Percentiles rank a stretch among this genome's conserved stretches.
These are phyloP conservation scores for Prunus padus DNA, from an alignment of 306 rosid species.

Conservation along the genomic window DNA sequence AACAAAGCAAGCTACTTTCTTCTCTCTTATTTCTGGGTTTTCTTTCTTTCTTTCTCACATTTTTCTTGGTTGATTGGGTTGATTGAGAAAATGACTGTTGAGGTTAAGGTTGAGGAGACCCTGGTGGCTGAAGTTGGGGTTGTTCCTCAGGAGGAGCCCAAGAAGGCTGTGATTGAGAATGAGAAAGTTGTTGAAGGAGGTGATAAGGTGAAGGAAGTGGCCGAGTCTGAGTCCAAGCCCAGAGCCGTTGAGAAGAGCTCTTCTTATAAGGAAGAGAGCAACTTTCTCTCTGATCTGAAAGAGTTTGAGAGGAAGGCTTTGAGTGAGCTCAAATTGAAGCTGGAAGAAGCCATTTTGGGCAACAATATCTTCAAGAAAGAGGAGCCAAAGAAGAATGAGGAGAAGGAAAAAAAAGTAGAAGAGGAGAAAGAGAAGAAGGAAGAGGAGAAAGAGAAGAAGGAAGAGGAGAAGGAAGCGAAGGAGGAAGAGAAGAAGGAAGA, in stretches of 20 bases:
- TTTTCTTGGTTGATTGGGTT: not conserved
- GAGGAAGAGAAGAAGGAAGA: constrained; percentile 1
- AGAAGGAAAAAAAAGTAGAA: not conserved
- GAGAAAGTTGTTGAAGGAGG: constrained; percentile 15
- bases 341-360: constrained; percentile 40
- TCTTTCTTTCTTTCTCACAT: too few relatives aligned
- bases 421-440: constrained; percentile 9
- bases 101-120: constrained; percentile 37
- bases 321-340: constrained; percentile 25
- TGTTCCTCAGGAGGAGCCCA: constrained; percentile 7
- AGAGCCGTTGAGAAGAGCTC: constrained; percentile 35
- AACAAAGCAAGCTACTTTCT: not conserved
- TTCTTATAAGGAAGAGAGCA: constrained; percentile 49
- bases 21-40: not conserved
- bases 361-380: constrained; percentile 27
- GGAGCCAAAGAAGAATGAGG: constrained; percentile 19
- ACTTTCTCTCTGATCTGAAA: constrained; percentile 41
- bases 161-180: not conserved
- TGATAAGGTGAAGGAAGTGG: constrained; percentile 22
- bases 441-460: not conserved
- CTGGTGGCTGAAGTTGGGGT: constrained; percentile 28
- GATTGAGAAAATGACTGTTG: constrained; percentile 40
- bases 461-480: not conserved
- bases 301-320: constrained; percentile 41
- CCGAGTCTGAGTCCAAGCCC: constrained; percentile 13